A percentile compares a stretch with the other conserved stretches of the same genome.
Evolutionary conservation across 495 filamentous ascomycete species (phyloP).

Genomic region (Lophiostoma macrostomum): DNA sequence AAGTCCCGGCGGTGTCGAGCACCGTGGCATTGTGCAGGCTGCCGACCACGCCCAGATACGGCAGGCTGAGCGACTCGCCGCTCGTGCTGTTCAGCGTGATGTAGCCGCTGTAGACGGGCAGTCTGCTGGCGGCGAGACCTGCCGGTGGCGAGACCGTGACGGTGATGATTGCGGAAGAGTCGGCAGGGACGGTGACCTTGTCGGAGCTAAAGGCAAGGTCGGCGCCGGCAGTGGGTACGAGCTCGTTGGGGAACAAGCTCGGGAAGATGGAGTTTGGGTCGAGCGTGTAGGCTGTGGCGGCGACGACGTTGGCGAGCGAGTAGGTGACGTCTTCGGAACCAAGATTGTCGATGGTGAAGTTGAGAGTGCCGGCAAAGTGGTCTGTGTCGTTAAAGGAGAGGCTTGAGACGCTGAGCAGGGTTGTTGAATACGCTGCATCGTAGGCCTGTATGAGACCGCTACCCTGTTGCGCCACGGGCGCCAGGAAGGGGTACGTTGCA

Average conservation of each 20-base stretch:
- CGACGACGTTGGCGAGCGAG: not conserved
- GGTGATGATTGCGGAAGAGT: not conserved
- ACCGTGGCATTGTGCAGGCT: constrained; percentile 1
- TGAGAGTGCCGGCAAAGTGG: constrained; percentile 43
- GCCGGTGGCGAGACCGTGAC: not conserved
- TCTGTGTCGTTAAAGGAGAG: constrained; percentile 20
- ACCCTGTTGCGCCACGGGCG: constrained; percentile 57
- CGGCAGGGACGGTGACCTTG: not conserved
- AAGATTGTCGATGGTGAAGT: constrained; percentile 54
- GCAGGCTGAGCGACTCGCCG: constrained; percentile 39
- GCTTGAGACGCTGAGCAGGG: constrained; percentile 50
- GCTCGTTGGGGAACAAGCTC: not conserved
- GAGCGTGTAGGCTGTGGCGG: not conserved
- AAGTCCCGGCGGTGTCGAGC: not conserved
- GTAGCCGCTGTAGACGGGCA: constrained; percentile 43
- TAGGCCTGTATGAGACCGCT: constrained; percentile 56
- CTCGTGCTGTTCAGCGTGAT: constrained; percentile 40
- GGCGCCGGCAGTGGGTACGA: not conserved
- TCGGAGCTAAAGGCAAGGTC: not conserved
- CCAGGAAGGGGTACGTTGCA: constrained; percentile 43
- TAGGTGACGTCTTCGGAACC: constrained; percentile 32
- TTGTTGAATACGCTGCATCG: constrained; percentile 54
- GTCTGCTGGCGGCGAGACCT: constrained; percentile 23
- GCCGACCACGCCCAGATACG: constrained; percentile 35
- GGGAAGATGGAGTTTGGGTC: not conserved